Evolutionary conservation across 495 filamentous ascomycete species (phyloP).

Genomic region (Chaetomium tenue): DNA sequence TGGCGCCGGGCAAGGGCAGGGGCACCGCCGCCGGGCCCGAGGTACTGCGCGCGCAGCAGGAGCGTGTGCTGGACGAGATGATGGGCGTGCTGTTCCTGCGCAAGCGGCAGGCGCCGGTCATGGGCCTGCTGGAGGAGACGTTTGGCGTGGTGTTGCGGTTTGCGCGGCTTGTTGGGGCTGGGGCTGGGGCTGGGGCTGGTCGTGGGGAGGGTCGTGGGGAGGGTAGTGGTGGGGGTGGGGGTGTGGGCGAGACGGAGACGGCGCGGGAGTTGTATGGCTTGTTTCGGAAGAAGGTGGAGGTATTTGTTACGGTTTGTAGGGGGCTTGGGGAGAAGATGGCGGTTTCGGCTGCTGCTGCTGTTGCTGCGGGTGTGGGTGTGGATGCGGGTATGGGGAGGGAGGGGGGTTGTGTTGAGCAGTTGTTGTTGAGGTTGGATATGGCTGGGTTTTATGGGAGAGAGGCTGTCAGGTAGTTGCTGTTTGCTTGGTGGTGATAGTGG

Average conservation of each 20-base stretch:
- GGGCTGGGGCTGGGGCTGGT: conserved; percentile 19
- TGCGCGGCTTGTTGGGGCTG: conserved; percentile 37
- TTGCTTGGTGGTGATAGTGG: not conserved
- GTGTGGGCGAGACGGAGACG: conserved; percentile 34
- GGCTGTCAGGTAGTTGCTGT: not conserved
- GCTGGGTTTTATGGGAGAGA: conserved; percentile 50
- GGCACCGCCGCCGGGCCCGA: conserved; percentile 50
- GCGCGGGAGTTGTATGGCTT: conserved; percentile 56
- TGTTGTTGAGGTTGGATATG: conserved; percentile 62
- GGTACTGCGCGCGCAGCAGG: conserved; percentile 66
- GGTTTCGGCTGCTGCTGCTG: conserved; percentile 30
- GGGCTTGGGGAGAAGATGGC: conserved; percentile 58
- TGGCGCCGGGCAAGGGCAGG: conserved; percentile 15
- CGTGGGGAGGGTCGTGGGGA: conserved; percentile 8
- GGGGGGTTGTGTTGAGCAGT: conserved; percentile 52
- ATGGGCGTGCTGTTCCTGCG: conserved; percentile 70
- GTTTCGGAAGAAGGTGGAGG: conserved; percentile 65
- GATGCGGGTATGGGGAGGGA: conserved; percentile 28
- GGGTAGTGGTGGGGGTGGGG: too few relatives aligned
- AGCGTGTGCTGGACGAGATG: conserved; percentile 73
- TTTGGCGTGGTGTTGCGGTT: conserved; percentile 72
- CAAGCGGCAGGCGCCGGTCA: conserved; percentile 65
- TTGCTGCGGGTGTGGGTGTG: conserved; percentile 34
- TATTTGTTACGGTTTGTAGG: conserved; percentile 64
- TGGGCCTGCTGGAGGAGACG: conserved; percentile 73